Evolutionary conservation across 2,329 filamentous ascomycete genomes (phyloP).

Genomic region (Nannizzia gypsea): DNA sequence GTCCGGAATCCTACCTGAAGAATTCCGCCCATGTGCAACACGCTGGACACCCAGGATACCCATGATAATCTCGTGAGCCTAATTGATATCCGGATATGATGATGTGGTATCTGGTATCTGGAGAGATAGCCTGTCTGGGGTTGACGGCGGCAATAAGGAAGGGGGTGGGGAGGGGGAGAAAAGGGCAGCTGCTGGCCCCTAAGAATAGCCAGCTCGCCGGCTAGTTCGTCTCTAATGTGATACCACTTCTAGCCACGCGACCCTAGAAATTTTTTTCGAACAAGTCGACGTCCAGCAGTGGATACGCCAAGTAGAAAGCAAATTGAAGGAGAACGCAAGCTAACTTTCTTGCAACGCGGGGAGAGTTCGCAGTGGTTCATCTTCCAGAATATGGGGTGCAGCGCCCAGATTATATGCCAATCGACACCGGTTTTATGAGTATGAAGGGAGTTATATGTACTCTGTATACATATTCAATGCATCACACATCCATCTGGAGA

Average conservation of each 20-base stretch:
- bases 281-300: neutral
- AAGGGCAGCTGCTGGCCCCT: neutral
- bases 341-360: neutral
- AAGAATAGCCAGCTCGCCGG: neutral
- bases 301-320: slow-evolving; percentile 2
- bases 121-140: neutral
- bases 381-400: neutral
- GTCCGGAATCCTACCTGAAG: slow-evolving; percentile 4
- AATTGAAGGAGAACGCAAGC: neutral
- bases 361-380: neutral
- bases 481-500: neutral
- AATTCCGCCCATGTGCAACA: neutral
- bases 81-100: neutral
- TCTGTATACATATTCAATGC: neutral
- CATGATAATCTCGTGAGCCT: neutral
- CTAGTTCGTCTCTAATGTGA: neutral
- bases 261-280: neutral
- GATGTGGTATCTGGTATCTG: neutral
- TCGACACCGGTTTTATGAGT: too few species aligned
- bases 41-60: neutral
- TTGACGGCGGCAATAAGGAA: neutral
- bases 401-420: neutral
- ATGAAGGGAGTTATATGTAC: too few species aligned
- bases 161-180: neutral
- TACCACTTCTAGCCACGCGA: neutral